These are phyloP conservation scores for Collybia sordida DNA, from an alignment of 768 basidiomycete species.

Conservation along the genomic window DNA sequence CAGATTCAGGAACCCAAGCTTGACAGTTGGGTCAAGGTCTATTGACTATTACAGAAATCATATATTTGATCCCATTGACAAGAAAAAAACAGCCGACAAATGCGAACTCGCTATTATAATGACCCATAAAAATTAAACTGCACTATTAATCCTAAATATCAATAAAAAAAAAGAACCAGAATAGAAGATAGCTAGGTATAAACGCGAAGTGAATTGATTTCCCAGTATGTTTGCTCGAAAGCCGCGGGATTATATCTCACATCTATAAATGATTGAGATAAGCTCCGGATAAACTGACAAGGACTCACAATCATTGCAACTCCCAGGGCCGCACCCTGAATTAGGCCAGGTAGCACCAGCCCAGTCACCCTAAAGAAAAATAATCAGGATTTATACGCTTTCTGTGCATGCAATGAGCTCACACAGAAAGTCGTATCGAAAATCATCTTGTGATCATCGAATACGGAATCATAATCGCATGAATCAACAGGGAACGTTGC, in stretches of 20 bases:
- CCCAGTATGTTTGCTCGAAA: slow-evolving; percentile 70
- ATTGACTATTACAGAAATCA: too few species aligned
- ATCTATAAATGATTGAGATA: slow-evolving; percentile 28
- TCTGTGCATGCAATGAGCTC: slow-evolving; percentile 16
- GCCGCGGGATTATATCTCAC: slow-evolving; percentile 58
- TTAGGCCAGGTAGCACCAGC: slow-evolving; percentile 41
- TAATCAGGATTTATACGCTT: slow-evolving; percentile 1
- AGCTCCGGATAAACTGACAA: background rate
- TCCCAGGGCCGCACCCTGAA: slow-evolving; percentile 37
- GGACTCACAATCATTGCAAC: slow-evolving; percentile 47
- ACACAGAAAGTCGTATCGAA: slow-evolving; percentile 68
- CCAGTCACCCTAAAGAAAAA: slow-evolving; percentile 47
- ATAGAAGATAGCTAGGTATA: slow-evolving; percentile 31
- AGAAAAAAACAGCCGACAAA: background rate
- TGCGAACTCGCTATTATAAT: background rate
- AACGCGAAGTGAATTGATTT: slow-evolving; percentile 58
- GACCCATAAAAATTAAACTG: background rate
- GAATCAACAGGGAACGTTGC: slow-evolving; percentile 44
- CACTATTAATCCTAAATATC: background rate
- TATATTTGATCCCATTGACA: background rate
- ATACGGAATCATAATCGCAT: slow-evolving; percentile 55
- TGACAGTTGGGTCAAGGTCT: too few species aligned
- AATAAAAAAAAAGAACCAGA: background rate
- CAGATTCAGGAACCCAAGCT: too few species aligned
- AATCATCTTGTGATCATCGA: slow-evolving; percentile 50